Percentiles rank a stretch among this genome's conserved stretches.
These are phyloP conservation scores for Neonectria punicea DNA, from an alignment of 2,329 filamentous ascomycete species.

Conservation along the genomic window DNA sequence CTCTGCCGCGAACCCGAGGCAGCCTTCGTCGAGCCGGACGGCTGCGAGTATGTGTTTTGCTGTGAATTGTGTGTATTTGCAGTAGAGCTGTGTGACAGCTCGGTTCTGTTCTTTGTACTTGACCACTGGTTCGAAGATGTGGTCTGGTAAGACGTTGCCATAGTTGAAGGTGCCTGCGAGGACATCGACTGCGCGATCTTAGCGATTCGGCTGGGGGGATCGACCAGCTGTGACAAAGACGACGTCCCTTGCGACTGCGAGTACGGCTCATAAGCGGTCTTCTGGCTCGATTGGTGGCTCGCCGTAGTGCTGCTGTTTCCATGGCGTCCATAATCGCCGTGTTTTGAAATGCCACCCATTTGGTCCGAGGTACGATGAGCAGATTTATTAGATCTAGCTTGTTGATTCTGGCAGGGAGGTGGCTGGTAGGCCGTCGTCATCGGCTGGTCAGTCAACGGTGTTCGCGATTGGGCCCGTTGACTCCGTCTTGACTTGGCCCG, in stretches of 20 bases:
- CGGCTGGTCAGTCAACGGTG: constrained; percentile 41
- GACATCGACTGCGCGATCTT: constrained; percentile 36
- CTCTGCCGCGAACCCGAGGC: constrained; percentile 33
- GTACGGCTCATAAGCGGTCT: constrained; percentile 47
- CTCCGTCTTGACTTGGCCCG: constrained; percentile 49
- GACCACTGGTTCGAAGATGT: constrained; percentile 43
- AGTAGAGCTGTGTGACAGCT: constrained; percentile 27
- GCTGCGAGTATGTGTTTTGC: constrained; percentile 29
- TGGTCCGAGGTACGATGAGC: constrained; percentile 25
- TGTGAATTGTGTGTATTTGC: constrained; percentile 28
- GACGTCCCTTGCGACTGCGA: constrained; percentile 40
- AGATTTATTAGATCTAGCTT: constrained; percentile 19
- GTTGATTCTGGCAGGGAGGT: constrained; percentile 24
- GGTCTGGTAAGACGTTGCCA: constrained; percentile 34
- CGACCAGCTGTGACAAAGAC: not conserved
- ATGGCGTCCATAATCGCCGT: constrained; percentile 38
- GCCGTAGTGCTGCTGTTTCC: constrained; percentile 5
- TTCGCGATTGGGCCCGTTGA: constrained; percentile 47
- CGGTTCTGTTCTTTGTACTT: constrained; percentile 25
- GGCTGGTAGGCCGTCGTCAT: constrained; percentile 27
- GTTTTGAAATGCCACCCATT: constrained; percentile 25
- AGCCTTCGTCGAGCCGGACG: constrained; percentile 23
- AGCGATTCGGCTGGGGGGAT: constrained; percentile 42
- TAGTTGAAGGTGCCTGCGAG: constrained; percentile 29
- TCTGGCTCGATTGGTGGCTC: constrained; percentile 28